phyloP scores from a whole-genome alignment of 202 grass and related monocot species.

The Schoenoplectus tabernaemontani region DNA sequence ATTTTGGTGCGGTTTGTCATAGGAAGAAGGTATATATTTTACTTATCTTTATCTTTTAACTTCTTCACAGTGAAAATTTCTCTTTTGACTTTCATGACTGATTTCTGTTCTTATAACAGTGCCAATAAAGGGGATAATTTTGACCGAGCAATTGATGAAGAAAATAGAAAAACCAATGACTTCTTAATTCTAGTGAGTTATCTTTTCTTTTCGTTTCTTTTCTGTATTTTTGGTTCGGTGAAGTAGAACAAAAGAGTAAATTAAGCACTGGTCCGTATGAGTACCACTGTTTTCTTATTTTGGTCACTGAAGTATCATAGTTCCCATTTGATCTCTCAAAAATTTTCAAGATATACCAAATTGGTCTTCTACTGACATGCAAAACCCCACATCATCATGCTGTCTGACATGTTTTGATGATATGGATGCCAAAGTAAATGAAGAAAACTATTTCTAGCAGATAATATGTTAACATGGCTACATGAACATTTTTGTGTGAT shows the following conservation, averaged over 20 bases:
- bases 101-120: constrained; percentile 27
- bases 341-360: neutral
- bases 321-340: neutral
- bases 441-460: neutral
- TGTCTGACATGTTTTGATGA: neutral
- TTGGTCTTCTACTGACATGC: neutral
- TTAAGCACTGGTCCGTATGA: neutral
- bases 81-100: constrained; percentile 16
- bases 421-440: neutral
- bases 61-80: constrained; percentile 19
- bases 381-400: neutral
- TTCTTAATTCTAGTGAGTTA: constrained; percentile 80
- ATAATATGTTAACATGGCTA: neutral
- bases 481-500: neutral
- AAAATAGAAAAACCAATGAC: constrained; percentile 79
- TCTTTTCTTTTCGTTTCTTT: constrained; percentile 5
- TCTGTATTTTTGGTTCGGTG: neutral
- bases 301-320: neutral
- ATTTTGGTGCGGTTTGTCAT: constrained; percentile 86
- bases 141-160: constrained; percentile 80
- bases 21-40: constrained; percentile 72
- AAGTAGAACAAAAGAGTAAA: neutral
- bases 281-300: neutral
- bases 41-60: constrained; percentile 14
- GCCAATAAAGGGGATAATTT: constrained; percentile 72